phyloP scores from a whole-genome alignment of 2,329 filamentous ascomycete genomes.

The Penicillium concentricum region DNA sequence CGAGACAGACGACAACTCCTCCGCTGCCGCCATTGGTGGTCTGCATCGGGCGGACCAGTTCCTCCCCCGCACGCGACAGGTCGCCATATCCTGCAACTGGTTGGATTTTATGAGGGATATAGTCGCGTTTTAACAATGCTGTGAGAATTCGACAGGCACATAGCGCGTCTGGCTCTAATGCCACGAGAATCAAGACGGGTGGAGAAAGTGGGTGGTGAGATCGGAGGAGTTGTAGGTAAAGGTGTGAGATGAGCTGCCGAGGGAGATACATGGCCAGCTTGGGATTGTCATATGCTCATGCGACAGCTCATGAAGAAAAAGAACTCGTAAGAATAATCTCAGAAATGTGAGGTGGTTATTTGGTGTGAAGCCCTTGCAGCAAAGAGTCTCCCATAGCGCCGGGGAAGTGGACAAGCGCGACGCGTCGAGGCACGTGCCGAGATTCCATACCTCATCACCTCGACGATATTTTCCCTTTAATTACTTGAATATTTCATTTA shows the following conservation, averaged over 20 bases:
- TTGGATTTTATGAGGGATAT: constrained; percentile 95
- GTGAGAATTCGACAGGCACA: constrained; percentile 95
- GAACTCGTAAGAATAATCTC: constrained; percentile 16
- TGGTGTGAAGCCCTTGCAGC: constrained; percentile 16
- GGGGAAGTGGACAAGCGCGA: constrained; percentile 22
- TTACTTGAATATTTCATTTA: neutral
- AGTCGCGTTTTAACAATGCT: constrained; percentile 91
- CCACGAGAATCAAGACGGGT: constrained; percentile 85
- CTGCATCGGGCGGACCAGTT: constrained; percentile 83
- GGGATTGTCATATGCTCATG: constrained; percentile 16
- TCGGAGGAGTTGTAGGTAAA: constrained; percentile 85
- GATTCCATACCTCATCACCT: constrained; percentile 26
- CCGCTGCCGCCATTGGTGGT: constrained; percentile 78
- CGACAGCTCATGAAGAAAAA: constrained; percentile 21
- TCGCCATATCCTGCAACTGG: constrained; percentile 92
- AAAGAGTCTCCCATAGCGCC: constrained; percentile 10
- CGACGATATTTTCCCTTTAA: constrained; percentile 16
- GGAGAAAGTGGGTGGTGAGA: constrained; percentile 87
- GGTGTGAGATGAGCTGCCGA: constrained; percentile 79
- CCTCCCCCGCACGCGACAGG: constrained; percentile 73
- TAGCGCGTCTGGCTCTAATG: constrained; percentile 91
- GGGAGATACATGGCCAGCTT: constrained; percentile 80
- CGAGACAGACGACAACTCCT: constrained; percentile 86
- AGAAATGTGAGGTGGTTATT: constrained; percentile 8
- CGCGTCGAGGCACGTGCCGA: constrained; percentile 28